Percentiles rank a stretch among this genome's conserved stretches.
Evolutionary conservation across 2,329 filamentous ascomycete species (phyloP).

Genomic region (Lachnellula suecica): DNA sequence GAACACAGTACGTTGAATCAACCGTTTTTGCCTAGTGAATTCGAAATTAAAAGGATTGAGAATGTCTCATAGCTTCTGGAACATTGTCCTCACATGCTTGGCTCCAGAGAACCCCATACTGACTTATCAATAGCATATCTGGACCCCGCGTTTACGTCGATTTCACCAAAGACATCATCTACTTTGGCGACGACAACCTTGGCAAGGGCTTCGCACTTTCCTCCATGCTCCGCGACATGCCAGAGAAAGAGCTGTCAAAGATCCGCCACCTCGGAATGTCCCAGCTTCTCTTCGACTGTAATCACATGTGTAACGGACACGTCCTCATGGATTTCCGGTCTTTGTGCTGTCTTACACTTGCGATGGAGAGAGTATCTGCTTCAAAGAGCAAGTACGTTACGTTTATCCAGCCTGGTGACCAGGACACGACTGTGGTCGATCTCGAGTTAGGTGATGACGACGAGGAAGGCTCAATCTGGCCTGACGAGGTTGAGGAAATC

Average conservation of each 20-base stretch:
- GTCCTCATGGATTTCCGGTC: not conserved
- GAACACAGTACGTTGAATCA: too few relatives aligned
- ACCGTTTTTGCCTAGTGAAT: too few relatives aligned
- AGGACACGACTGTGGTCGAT: not conserved
- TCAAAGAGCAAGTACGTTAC: not conserved
- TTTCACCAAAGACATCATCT: conserved; percentile 3
- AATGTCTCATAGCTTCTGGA: too few relatives aligned
- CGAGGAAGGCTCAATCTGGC: not conserved
- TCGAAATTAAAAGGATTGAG: too few relatives aligned
- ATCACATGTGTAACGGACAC: not conserved
- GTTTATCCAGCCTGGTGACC: not conserved
- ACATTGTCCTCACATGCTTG: too few relatives aligned
- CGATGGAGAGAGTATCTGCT: not conserved
- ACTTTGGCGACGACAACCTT: not conserved
- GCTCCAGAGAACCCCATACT: too few relatives aligned
- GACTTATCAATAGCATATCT: too few relatives aligned
- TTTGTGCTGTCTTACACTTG: not conserved
- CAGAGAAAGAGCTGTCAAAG: conserved; percentile 2
- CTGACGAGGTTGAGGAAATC: not conserved
- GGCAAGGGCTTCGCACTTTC: not conserved
- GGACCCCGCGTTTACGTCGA: conserved; percentile 2
- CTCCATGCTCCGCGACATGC: not conserved
- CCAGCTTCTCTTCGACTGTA: not conserved
- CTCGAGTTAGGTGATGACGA: not conserved
- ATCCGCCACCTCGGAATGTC: not conserved